Base-by-base conservation (phyloP, 768 basidiomycete species). In the Termitomyces eurrhizus region DNA sequence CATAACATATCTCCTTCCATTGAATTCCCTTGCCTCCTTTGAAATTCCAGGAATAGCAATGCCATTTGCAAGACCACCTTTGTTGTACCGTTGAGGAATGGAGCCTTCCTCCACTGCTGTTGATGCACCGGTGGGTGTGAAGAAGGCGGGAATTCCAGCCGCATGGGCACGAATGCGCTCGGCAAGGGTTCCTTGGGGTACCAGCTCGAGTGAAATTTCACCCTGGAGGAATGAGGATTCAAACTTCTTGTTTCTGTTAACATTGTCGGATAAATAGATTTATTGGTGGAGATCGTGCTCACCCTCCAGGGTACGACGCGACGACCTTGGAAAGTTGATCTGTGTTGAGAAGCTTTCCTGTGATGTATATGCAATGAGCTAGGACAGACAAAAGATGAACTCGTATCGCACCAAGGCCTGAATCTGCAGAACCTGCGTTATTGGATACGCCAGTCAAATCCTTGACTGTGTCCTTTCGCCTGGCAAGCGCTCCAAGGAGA, bases 81-180 rank as follows among this genome's bases (percentile, higher is more conserved):
- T 78, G 53, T 90, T 88, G 72, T 92, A 93, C 26, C 87, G 82
- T 65, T 89, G 81, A 32, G 93, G 90, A 67, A 95, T 92, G 4
- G 81, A 72, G 1, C 93, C 93, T 51, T 85, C 76, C 72, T 95
- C 90, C 3, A 93, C 83, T 2, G 91, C 91, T 21, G 93, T 95
- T 24, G 83, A 83, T 8, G 92, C 91, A 16, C 95, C 94, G 0
- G 93, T 94, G 16, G 93, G 94, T 6, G 92, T 96, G 74, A 80
- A 95, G 78, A 97, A 94, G n/a, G 89, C 93, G 18, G 94, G 93
- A 61, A 94, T 93, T 54, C 94, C 94, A 12, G 92, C 90, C 9
- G 92, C 93, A 59, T 92, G 90, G 7, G 94, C 90, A 39, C 93
- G 88, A 62, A 95, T 79, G 60, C 93, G 88, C 69, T 95, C 94